These are phyloP conservation scores for Chondrostereum purpureum DNA, from an alignment of 1,284 basidiomycete species.

Conservation along the genomic window DNA sequence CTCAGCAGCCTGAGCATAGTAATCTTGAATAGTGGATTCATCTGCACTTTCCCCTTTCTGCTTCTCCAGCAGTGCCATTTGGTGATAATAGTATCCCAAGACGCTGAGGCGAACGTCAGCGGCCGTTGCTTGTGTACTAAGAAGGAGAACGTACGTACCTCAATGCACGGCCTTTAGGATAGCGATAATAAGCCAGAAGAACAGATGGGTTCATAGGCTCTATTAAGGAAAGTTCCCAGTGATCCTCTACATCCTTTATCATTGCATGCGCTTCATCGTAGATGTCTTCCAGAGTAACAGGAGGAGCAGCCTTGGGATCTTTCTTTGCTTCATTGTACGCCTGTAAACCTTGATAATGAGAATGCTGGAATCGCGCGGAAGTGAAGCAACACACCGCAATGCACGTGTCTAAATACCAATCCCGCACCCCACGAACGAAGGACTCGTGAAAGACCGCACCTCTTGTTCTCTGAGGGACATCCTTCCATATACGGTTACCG, in stretches of 20 bases:
- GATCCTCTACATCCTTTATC: neutral
- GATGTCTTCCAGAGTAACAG: neutral
- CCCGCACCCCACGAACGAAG: neutral
- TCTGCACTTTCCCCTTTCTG: neutral
- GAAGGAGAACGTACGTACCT: neutral
- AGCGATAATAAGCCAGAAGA: neutral
- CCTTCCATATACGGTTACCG: slow-evolving; percentile 20
- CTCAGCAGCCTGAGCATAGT: neutral
- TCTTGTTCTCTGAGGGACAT: slow-evolving; percentile 12
- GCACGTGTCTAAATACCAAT: neutral
- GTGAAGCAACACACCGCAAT: neutral
- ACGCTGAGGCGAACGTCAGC: neutral
- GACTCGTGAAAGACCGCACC: neutral
- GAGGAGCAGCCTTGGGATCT: neutral
- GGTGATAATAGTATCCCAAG: neutral
- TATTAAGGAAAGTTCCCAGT: neutral
- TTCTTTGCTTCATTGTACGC: neutral
- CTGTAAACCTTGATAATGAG: neutral
- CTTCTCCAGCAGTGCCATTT: neutral
- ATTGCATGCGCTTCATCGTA: neutral
- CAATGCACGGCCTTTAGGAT: neutral
- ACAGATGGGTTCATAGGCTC: neutral
- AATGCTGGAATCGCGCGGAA: neutral
- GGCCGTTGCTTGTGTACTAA: no score
- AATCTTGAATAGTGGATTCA: neutral